Conservation (phyloP, 2,329 filamentous ascomycete genomes). For the Xylaria sp. region DNA sequence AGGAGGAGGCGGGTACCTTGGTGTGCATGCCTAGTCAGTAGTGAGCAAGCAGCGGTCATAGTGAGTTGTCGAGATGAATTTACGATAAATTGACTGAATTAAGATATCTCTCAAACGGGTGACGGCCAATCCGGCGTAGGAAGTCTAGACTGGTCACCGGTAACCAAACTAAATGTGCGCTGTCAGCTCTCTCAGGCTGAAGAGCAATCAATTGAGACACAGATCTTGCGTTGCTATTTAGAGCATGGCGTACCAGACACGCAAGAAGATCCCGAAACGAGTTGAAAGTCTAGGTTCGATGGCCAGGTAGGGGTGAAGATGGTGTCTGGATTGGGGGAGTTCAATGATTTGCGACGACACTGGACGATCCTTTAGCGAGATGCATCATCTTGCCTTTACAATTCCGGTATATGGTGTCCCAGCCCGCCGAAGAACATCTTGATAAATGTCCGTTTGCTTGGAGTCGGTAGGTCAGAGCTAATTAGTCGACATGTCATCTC, state of each 20-base stretch:
- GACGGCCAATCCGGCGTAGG: neutral
- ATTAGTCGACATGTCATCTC: neutral
- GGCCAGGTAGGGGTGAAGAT: neutral
- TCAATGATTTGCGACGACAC: slow-evolving; percentile 6
- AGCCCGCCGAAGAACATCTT: neutral
- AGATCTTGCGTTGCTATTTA: slow-evolving; percentile 20
- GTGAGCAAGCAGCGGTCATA: slow-evolving; percentile 1
- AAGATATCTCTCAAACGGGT: slow-evolving; percentile 13
- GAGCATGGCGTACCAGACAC: slow-evolving; percentile 17
- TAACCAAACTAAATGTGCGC: slow-evolving; percentile 15
- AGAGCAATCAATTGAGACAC: slow-evolving; percentile 20
- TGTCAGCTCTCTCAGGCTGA: slow-evolving; percentile 24
- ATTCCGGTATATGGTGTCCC: neutral
- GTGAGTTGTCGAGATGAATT: slow-evolving; percentile 1
- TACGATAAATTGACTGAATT: slow-evolving; percentile 2
- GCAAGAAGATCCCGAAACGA: no score
- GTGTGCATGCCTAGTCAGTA: neutral
- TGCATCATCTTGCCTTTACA: neutral
- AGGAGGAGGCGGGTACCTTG: neutral
- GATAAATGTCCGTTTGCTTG: neutral
- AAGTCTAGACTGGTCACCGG: slow-evolving; percentile 16
- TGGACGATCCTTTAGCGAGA: slow-evolving; percentile 11
- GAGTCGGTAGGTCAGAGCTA: neutral
- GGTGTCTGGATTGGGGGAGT: slow-evolving; percentile 7
- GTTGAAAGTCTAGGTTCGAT: slow-evolving; percentile 10